phyloP scores from a whole-genome alignment of 306 rosid genomes.

The Glycyrrhiza uralensis region DNA sequence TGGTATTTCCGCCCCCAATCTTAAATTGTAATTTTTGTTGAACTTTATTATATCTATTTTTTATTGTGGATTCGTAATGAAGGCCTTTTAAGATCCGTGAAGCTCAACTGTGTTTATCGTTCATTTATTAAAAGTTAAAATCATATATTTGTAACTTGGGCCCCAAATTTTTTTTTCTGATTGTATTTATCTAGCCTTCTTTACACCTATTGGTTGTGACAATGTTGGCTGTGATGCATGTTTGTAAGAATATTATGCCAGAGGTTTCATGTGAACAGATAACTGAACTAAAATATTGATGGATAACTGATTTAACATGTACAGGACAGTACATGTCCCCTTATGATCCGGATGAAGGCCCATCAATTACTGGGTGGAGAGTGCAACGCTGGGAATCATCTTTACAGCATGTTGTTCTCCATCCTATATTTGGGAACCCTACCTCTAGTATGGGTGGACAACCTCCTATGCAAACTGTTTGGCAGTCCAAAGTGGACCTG shows the following conservation, averaged over 20 bases:
- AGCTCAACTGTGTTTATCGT: background rate
- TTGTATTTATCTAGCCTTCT: constrained; percentile 7
- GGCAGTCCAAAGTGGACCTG: constrained; percentile 90
- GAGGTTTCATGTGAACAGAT: background rate
- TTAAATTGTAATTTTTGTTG: background rate
- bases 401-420: constrained; percentile 88
- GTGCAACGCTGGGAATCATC: constrained; percentile 99
- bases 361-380: constrained; percentile 98
- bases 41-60: background rate
- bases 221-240: constrained; percentile 12
- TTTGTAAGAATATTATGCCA: constrained; percentile 12
- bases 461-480: constrained; percentile 98
- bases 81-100: constrained; percentile 7
- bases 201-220: constrained; percentile 5
- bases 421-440: constrained; percentile 95
- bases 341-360: constrained; percentile 99
- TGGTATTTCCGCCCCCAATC: background rate
- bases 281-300: constrained; percentile 12
- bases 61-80: background rate
- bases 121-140: background rate
- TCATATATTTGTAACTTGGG: background rate
- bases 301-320: constrained; percentile 31
- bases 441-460: constrained; percentile 93
- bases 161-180: background rate
- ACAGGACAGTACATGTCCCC: constrained; percentile 99